Percentiles rank a stretch among this genome's conserved stretches.
Evolutionary conservation across 139 green algal species (phyloP).

Genomic region (Haematococcus sp.): DNA sequence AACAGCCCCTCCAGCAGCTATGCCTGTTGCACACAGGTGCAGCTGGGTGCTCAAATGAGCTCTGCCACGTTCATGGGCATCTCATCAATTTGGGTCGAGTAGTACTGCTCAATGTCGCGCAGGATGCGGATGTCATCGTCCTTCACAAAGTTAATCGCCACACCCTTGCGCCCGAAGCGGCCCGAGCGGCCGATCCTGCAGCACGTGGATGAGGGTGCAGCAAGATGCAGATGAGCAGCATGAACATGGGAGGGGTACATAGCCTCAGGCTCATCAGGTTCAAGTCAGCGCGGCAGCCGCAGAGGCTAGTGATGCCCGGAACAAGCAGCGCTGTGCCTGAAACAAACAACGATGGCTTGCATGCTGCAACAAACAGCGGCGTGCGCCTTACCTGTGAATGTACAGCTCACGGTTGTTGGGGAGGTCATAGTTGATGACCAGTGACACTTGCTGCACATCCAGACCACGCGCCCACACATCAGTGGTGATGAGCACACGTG

Average conservation of each 20-base stretch:
- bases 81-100: constrained; percentile 63
- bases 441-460: constrained; percentile 97
- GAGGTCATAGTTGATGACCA: constrained; percentile 99
- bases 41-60: constrained; percentile 61
- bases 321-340: too few relatives aligned
- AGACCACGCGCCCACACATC: constrained; percentile 98
- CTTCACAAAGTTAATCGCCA: constrained; percentile 99
- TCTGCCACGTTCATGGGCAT: constrained; percentile 91
- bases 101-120: constrained; percentile 98
- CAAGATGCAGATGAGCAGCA: too few relatives aligned
- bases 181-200: constrained; percentile 90
- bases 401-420: constrained; percentile 98
- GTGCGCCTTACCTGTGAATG: constrained; percentile 94
- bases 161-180: constrained; percentile 94
- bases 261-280: too few relatives aligned
- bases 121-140: constrained; percentile 95
- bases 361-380: too few relatives aligned
- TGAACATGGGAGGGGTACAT: too few relatives aligned
- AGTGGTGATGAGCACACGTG: constrained; percentile 97
- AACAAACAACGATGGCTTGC: too few relatives aligned
- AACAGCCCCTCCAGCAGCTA: too few relatives aligned
- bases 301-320: too few relatives aligned
- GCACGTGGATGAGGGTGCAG: background rate
- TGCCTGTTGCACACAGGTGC: too few relatives aligned
- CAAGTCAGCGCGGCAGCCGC: too few relatives aligned